Percentiles rank a stretch among this genome's conserved stretches.
Conservation (phyloP, 2,329 filamentous ascomycete species). For the Calonectria fujianensis region DNA sequence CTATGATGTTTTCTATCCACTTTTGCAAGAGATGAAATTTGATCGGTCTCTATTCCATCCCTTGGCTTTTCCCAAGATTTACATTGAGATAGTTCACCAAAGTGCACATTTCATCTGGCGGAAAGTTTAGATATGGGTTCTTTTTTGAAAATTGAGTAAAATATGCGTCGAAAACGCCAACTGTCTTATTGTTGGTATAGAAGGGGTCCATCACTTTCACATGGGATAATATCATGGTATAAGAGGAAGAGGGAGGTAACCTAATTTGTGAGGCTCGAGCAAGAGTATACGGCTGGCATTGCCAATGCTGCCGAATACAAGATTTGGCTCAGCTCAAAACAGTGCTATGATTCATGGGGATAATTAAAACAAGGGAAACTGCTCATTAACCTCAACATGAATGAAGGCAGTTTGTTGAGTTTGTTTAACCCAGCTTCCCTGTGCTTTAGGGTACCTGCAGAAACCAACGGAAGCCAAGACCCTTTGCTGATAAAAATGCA, state of each 20-base stretch:
- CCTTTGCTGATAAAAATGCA: too few species aligned
- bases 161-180: too few species aligned
- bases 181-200: too few species aligned
- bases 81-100: not conserved
- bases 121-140: not conserved
- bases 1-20: not conserved
- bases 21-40: not conserved
- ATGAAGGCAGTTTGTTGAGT: too few species aligned
- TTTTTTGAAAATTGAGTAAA: too few species aligned
- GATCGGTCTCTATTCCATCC: not conserved
- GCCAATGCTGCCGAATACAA: not conserved
- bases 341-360: not conserved
- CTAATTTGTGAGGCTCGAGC: not conserved
- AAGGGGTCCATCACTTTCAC: too few species aligned
- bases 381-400: too few species aligned
- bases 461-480: not conserved
- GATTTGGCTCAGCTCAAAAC: not conserved
- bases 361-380: not conserved
- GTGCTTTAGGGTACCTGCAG: not conserved
- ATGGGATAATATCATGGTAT: not conserved
- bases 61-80: not conserved
- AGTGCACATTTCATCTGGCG: not conserved
- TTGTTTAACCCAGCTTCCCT: too few species aligned
- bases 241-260: not conserved
- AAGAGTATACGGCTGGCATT: not conserved